Evolutionary conservation across 495 filamentous ascomycete genomes (phyloP).

Genomic region (Gamarada debralockiae): DNA sequence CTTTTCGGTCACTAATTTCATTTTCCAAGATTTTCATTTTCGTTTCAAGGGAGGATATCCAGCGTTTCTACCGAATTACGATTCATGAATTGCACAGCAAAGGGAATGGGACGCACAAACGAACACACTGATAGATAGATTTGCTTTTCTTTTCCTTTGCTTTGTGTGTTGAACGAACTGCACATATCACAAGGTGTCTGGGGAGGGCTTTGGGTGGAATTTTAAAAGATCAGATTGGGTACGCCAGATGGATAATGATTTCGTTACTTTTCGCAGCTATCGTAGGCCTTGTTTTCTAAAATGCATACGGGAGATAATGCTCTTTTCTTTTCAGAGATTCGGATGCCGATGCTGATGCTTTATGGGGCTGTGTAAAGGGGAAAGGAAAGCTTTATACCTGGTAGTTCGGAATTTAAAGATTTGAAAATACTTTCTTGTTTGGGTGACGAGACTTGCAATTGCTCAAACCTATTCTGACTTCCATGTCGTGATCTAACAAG

Average conservation of each 20-base stretch:
- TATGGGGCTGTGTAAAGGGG: too few species aligned
- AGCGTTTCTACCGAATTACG: not conserved
- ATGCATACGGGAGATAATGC: too few species aligned
- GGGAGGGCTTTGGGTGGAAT: not conserved
- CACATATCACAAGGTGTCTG: too few species aligned
- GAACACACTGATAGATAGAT: not conserved
- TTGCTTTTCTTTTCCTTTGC: not conserved
- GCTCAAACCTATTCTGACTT: too few species aligned
- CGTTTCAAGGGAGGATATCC: not conserved
- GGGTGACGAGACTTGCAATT: not conserved
- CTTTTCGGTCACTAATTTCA: not conserved
- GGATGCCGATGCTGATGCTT: too few species aligned
- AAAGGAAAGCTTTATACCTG: not conserved
- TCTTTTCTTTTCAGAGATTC: too few species aligned
- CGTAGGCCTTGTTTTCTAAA: too few species aligned
- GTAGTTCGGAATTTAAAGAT: not conserved
- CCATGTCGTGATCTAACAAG: too few species aligned
- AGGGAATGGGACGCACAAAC: too few species aligned
- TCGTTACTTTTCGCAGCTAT: not conserved
- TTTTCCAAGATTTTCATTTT: not conserved
- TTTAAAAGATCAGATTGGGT: conserved; percentile 1
- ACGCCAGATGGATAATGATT: not conserved
- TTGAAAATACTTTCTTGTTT: not conserved
- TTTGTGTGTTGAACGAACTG: too few species aligned
- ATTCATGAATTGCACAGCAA: not conserved